These are phyloP conservation scores for Exophiala spinifera DNA, from an alignment of 2,329 filamentous ascomycete species.

Conservation along the genomic window DNA sequence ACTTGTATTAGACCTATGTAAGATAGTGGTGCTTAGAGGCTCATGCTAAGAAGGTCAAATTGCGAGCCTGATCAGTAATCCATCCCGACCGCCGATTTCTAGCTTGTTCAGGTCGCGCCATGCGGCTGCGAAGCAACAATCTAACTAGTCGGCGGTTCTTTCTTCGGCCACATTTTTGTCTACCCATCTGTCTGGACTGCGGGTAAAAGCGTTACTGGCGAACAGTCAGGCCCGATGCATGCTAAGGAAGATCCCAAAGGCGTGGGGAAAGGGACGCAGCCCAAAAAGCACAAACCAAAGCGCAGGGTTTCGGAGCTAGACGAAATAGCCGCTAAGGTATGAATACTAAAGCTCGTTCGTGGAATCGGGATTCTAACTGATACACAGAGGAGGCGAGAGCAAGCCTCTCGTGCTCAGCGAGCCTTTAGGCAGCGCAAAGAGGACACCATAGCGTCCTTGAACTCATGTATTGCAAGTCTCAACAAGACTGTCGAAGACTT, in stretches of 20 bases:
- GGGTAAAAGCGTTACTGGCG: neutral
- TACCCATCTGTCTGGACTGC: neutral
- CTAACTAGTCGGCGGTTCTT: neutral
- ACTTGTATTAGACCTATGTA: neutral
- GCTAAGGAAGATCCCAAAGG: neutral
- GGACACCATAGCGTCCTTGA: conserved; percentile 1
- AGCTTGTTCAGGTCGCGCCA: neutral
- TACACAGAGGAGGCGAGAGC: conserved; percentile 1
- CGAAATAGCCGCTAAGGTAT: conserved; percentile 1
- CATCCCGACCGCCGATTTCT: neutral
- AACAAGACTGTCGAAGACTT: conserved; percentile 1
- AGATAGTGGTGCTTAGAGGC: neutral
- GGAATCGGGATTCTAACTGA: neutral
- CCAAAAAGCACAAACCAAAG: conserved; percentile 1
- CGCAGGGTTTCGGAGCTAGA: conserved; percentile 4
- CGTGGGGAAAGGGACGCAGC: neutral
- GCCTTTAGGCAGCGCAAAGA: conserved; percentile 11
- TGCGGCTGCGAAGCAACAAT: neutral
- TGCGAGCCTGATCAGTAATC: neutral
- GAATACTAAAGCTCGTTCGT: neutral
- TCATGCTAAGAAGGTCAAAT: neutral
- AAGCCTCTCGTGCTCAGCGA: conserved; percentile 6
- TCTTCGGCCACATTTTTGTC: neutral
- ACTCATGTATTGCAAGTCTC: neutral
- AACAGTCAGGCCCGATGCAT: conserved; percentile 1